Evolutionary conservation across 1,284 basidiomycete genomes (phyloP).

Genomic region (Leccinum pachyderme): DNA sequence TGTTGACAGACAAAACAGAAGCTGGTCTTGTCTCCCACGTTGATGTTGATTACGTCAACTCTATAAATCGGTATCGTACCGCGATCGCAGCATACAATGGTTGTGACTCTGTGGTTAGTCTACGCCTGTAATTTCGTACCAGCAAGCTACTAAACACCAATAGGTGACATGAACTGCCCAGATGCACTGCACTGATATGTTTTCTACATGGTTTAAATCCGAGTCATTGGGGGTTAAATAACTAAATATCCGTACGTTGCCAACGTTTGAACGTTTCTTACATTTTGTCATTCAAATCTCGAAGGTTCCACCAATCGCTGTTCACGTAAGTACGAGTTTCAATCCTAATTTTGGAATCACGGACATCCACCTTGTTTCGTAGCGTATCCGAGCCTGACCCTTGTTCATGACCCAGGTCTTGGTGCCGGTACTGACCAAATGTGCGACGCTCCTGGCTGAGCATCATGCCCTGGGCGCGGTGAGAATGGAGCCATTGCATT

Average conservation of each 20-base stretch:
- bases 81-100: too few species aligned
- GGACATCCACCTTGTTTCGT: background rate
- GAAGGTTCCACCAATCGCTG: background rate
- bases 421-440: background rate
- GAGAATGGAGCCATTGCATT: conserved; percentile 3
- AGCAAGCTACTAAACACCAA: too few species aligned
- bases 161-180: too few species aligned
- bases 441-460: background rate
- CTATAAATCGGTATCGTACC: background rate
- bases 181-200: too few species aligned
- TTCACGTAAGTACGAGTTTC: conserved; percentile 1
- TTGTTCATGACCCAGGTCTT: background rate
- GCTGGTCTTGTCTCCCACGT: conserved; percentile 13
- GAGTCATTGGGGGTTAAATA: too few species aligned
- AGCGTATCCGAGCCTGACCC: background rate
- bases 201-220: too few species aligned
- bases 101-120: too few species aligned
- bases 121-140: too few species aligned
- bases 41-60: conserved; percentile 26
- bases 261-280: background rate
- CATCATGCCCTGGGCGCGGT: conserved; percentile 1
- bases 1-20: conserved; percentile 7
- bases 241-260: background rate
- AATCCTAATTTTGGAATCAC: background rate
- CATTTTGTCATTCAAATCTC: background rate